Evolutionary conservation across 805 yeast genomes (phyloP), one percentile per base, ranked within the genome.

Genomic region (Kockiozyma suomiensis): DNA sequence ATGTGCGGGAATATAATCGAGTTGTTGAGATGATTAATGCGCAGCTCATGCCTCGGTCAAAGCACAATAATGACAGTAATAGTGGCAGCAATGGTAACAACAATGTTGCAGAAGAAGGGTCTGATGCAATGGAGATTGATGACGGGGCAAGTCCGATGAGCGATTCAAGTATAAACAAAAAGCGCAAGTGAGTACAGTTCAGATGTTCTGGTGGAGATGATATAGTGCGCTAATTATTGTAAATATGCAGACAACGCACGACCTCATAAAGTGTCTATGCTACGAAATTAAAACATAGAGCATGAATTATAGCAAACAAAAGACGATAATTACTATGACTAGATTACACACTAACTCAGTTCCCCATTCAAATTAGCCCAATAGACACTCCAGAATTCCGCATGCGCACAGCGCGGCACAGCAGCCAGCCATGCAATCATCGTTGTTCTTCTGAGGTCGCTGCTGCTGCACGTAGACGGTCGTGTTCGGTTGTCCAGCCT

Each of bases 61-160:
- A 33, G 40, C 50, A 25, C 30, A 26, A 23, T 2, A 61, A 28
- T 12, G n/a, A 21, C 30, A 25, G 21, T 17, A 32, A 23, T 17
- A 35, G 6, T 4, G 32, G 40, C 41, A 35, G 28, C 5, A 23
- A 10, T 4, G 21, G 26, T n/a, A 23, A 12, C 21, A 21, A 13
- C 23, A n/a, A n/a, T n/a, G n/a, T n/a, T n/a, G n/a, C n/a, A n/a
- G 58, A 41, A 13, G 66, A 57, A n/a, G 57, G 50, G 30, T 64
- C 60, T 4, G 67, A 45, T 19, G 61, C 54, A 8, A 65, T 70
- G 67, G 72, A 70, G 28, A 61, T 70, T 10, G 73, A 70, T 12
- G 73, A 70, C 37, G 73, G 68, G 13, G 17, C 49, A 5, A 51
- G 64, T 46, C 59, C 66, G 25, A 7, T 30, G 43, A 50, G 58